Evolutionary conservation across 2,329 filamentous ascomycete genomes (phyloP).

Genomic region (Penicillium brevicompactum): DNA sequence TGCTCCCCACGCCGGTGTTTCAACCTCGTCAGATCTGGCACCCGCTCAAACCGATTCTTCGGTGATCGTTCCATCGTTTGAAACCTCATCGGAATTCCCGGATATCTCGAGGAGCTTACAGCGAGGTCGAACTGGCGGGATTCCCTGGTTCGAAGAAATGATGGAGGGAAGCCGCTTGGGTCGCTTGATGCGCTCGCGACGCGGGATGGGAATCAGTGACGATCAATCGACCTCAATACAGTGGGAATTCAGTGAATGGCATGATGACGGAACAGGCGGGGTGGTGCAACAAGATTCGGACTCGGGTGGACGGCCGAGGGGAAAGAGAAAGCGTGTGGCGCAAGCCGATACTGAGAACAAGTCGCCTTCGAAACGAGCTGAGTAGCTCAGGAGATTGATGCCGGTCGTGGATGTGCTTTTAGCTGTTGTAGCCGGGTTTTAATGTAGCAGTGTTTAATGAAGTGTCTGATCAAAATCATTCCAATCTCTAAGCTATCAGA

Average conservation of each 20-base stretch:
- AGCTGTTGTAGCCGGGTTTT: neutral
- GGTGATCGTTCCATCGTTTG: slow-evolving; percentile 24
- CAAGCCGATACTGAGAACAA: slow-evolving; percentile 7
- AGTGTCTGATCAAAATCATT: neutral
- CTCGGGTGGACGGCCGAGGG: slow-evolving; percentile 19
- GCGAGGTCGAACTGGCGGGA: slow-evolving; percentile 51
- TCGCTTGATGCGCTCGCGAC: slow-evolving; percentile 61
- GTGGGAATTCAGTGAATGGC: slow-evolving; percentile 83
- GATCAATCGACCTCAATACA: slow-evolving; percentile 70
- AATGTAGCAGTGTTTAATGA: neutral
- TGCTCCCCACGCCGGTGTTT: slow-evolving; percentile 14
- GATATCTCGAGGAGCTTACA: slow-evolving; percentile 38
- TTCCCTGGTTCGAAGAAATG: slow-evolving; percentile 85
- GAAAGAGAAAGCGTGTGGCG: slow-evolving; percentile 38
- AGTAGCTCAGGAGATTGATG: slow-evolving; percentile 12
- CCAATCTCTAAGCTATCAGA: neutral
- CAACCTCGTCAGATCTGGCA: slow-evolving; percentile 9
- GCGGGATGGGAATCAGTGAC: slow-evolving; percentile 60
- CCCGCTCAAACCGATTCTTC: slow-evolving; percentile 15
- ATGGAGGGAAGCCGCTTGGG: slow-evolving; percentile 75
- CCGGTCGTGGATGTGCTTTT: neutral
- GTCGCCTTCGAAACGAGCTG: slow-evolving; percentile 19
- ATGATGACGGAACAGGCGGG: slow-evolving; percentile 43
- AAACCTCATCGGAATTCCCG: slow-evolving; percentile 22
- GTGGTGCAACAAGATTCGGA: slow-evolving; percentile 24